Evolutionary conservation across 805 yeast species (phyloP).

Genomic region (Yamadazyma sp.): DNA sequence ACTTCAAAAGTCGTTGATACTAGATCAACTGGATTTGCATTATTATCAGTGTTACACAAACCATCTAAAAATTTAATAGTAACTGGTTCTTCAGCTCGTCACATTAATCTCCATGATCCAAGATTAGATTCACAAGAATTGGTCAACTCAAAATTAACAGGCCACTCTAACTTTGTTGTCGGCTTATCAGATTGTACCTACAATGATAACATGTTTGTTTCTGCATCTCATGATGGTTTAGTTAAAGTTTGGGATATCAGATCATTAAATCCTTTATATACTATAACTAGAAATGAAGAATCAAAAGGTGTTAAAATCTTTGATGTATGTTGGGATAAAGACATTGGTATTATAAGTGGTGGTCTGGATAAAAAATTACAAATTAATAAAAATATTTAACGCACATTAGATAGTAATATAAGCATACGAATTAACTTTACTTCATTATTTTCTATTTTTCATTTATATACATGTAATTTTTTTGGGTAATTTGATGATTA

Average conservation of each 20-base stretch:
- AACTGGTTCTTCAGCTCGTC: slow-evolving; percentile 98
- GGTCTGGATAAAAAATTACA: slow-evolving; percentile 94
- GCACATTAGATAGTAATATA: neutral
- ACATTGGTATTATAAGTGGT: slow-evolving; percentile 84
- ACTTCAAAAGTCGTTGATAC: slow-evolving; percentile 86
- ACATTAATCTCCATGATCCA: slow-evolving; percentile 91
- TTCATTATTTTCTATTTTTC: neutral
- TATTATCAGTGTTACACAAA: slow-evolving; percentile 70
- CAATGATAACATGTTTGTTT: slow-evolving; percentile 76
- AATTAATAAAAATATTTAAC: slow-evolving; percentile 49
- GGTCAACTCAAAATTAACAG: slow-evolving; percentile 59
- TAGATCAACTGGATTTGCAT: slow-evolving; percentile 78
- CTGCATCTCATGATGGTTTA: slow-evolving; percentile 96
- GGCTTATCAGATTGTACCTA: slow-evolving; percentile 71
- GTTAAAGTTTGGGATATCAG: slow-evolving; percentile 95
- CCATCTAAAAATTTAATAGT: slow-evolving; percentile 70
- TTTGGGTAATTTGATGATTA: neutral
- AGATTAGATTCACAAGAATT: slow-evolving; percentile 66
- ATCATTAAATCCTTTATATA: slow-evolving; percentile 76
- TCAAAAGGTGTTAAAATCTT: slow-evolving; percentile 63
- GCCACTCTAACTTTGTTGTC: slow-evolving; percentile 90
- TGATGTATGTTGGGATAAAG: slow-evolving; percentile 79
- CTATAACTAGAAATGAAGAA: slow-evolving; percentile 69
- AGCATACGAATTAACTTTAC: neutral
- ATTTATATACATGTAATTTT: neutral